Evolutionary conservation across 352 stramenopile species (phyloP), one percentile per base, ranked within the genome.

Genomic region (Thraustochytrium aureum): DNA sequence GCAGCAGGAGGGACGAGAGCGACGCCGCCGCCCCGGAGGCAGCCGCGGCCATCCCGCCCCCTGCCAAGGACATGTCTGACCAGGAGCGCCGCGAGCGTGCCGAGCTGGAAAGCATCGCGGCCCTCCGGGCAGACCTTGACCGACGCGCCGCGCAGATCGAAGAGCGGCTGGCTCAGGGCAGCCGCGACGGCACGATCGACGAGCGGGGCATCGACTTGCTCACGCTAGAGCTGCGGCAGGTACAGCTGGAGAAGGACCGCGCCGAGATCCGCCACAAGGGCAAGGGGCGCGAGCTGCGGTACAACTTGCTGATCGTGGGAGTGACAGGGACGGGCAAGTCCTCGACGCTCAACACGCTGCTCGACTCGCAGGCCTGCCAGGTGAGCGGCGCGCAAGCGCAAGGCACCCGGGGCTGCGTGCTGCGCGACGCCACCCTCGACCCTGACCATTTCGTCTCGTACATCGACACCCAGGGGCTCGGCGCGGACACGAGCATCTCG

Each of bases 381-480:
- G 69, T 79, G 10, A 79, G 69, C 7, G 69, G 69, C 35, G 69
- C 69, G 37, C 69, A 79, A 39, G 69, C 69, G 12, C 69, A 79
- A 14, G 69, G 69, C 26, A 79, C 69, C 6, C 69, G 69, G 32
- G 69, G 69, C 12, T 65, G 37, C 2, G 69, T 79, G 17, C 54
- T 79, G 37, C 69, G 69, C 69, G 69, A 79, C 35, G 69, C 69
- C 69, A 67, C 59, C 30, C 69, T 79, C 32, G 69, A 79, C 54
- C 12, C 59, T 30, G 69, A 79, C 26, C 69, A 79, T 52, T 79
- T 79, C 35, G 69, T 79, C 10, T 79, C 69, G 4, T 79, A 79
- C 41, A 79, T 79, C 33, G 69, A 79, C 56, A 79, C 69, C 10
- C 69, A 79, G 37, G 69, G 69, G 32, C 69, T 79, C 14, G 69